These are phyloP conservation scores for Cystoisospora suis DNA, from an alignment of 169 alveolate genomes.

Conservation along the genomic window DNA sequence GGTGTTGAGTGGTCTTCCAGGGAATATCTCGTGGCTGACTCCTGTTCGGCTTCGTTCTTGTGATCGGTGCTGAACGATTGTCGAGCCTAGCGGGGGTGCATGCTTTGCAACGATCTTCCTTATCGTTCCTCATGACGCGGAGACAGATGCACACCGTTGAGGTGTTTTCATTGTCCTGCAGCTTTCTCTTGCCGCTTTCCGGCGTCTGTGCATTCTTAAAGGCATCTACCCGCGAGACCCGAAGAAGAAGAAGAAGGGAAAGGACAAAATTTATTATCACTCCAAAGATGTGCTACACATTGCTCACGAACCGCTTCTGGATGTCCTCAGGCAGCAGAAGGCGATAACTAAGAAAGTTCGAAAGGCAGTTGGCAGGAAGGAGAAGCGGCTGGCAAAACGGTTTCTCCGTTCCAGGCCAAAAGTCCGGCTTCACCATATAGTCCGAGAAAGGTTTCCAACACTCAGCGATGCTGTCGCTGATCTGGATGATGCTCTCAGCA, in stretches of 20 bases:
- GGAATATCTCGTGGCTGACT: no score
- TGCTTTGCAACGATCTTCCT: no score
- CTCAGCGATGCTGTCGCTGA: slow-evolving; percentile 96
- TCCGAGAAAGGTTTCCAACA: slow-evolving; percentile 91
- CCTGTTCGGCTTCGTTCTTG: no score
- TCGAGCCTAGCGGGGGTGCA: no score
- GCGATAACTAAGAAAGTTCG: slow-evolving; percentile 89
- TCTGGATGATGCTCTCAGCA: slow-evolving; percentile 97
- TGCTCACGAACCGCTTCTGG: slow-evolving; percentile 85
- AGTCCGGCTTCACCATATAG: slow-evolving; percentile 91
- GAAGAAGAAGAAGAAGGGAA: slow-evolving; percentile 88
- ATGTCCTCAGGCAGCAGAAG: slow-evolving; percentile 87
- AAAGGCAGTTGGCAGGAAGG: slow-evolving; percentile 88
- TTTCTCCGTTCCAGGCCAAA: slow-evolving; percentile 87
- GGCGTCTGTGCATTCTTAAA: slow-evolving; percentile 97
- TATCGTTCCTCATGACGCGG: not conserved
- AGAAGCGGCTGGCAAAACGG: slow-evolving; percentile 84
- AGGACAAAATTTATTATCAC: slow-evolving; percentile 91
- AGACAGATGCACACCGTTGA: not conserved
- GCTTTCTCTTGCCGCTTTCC: slow-evolving; percentile 91
- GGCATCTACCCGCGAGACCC: slow-evolving; percentile 99
- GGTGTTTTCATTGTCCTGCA: not conserved
- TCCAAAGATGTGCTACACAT: slow-evolving; percentile 92
- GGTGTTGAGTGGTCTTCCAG: no score
- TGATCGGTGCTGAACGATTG: no score